A percentile compares a stretch with the other conserved stretches of the same genome.
phyloP scores from a whole-genome alignment of 345 rosid species.

The Eucalyptus globulus region DNA sequence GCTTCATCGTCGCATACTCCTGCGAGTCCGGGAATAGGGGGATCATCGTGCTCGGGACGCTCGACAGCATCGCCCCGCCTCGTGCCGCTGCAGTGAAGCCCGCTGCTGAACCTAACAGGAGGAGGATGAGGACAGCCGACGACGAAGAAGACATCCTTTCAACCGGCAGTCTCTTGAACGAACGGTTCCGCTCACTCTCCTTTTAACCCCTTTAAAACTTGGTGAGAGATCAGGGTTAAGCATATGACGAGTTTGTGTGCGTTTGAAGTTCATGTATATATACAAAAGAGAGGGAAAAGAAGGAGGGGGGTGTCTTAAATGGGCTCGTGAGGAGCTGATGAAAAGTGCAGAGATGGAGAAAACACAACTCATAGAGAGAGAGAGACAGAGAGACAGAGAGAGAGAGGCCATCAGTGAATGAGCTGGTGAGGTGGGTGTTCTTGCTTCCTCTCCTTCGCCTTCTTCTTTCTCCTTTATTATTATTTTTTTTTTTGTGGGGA shows the following conservation, averaged over 20 bases:
- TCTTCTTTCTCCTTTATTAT: background rate
- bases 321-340: conserved; percentile 51
- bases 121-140: background rate
- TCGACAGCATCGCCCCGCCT: conserved; percentile 32
- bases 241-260: background rate
- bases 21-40: conserved; percentile 6
- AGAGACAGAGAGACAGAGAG: background rate
- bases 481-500: background rate
- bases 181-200: background rate
- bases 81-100: background rate
- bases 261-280: background rate
- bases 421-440: conserved; percentile 17
- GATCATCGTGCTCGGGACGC: conserved; percentile 64
- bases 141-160: background rate
- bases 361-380: conserved; percentile 1
- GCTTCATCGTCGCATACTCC: conserved; percentile 33
- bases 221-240: background rate
- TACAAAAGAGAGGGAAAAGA: background rate
- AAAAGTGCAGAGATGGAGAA: background rate
- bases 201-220: background rate
- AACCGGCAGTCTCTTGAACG: background rate
- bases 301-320: conserved; percentile 20
- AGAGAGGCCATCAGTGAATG: background rate
- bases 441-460: background rate
- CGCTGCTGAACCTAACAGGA: background rate